Evolutionary conservation across 305 asterid genomes (phyloP), one percentile per base, ranked within the genome.

Genomic region (Fraxinus sp.): DNA sequence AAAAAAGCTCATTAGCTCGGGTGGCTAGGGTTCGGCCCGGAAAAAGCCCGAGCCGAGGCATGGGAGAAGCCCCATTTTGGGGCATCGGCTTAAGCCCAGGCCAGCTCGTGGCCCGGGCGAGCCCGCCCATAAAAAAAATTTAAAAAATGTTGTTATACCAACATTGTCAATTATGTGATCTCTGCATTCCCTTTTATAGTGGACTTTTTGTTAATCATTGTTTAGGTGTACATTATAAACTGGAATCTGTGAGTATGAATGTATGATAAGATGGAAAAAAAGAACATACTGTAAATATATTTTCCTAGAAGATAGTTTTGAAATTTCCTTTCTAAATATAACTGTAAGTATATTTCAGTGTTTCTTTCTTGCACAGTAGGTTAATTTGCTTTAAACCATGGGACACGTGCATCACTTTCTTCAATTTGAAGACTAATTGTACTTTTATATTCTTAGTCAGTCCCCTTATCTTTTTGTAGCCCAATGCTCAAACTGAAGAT

Each of bases 401-500:
- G 64, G 36, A 36, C 24, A 80, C 7, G 80, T n/a, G 10, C 74
- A n/a, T 82, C 57, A 83, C 72, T 41, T 81, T 80, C 30, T 77
- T 37, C 55, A 72, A 22, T 41, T 39, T 71, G 82, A 41, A 36
- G 18, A 35, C 70, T 77, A 77, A 77, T 16, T 81, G 75, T 30
- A 75, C 70, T 43, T 33, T 24, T 86, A 62, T 66, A 49, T 76
- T 80, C 76, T 14, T 30, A 55, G 18, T 16, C 77, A 76, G 70
- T 83, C 59, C 7, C 46, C 13, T 85, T 77, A 72, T 70, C 82
- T 43, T 86, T 81, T 87, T 91, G 94, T 94, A 94, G 98, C 95
- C 97, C 72, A 92, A 94, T 89, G 87, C 87, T 84, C 89, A 91
- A 89, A 93, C 94, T 22, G 97, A 93, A 26, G 99, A 96, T 85